Base-by-base conservation (phyloP, 768 basidiomycete species). In the Termitomyces eurrhizus region DNA sequence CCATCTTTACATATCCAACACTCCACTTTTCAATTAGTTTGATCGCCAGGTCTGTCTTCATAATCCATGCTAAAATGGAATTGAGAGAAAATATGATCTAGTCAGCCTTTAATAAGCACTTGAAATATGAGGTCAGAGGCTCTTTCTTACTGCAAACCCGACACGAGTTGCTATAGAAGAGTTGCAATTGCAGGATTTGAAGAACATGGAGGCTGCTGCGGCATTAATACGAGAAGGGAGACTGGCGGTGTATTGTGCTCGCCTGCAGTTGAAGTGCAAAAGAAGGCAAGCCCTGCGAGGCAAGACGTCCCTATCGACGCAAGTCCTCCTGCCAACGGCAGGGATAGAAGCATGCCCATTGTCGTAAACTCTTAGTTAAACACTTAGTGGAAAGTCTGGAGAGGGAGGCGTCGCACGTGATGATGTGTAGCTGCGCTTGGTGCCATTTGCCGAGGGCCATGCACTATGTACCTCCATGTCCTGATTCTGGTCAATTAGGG, bases 111-210 rank as follows among this genome's bases (percentile, higher is more conserved):
- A 37, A 58, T 35, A 46, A 36, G 7, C 16, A 48, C 18, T 36
- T 36, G 1, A 7, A 11, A 16, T 9, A 14, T 24, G 13, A 26
- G n/a, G 5, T 18, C 12, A 7, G 4, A 13, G 13, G 41, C 29
- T 2, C 36, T 21, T 26, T 72, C 89, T 61, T 71, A 93, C 94
- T 16, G 93, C 94, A 74, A 95, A 97, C 37, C 95, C 95, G 59
- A 98, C 89, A 69, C 95, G 89, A 48, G 95, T 98, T 0, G 97
- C 97, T 66, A 99, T 98, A 0, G 94, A 96, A 9, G 94, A 96
- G 72, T 98, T 98, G 77, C 97, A 99, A 72, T 98, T 98, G 75
- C 96, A 99, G 36, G 92, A 94, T 80, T 97, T 98, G 83, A 88
- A 95, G 78, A 97, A 93, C 85, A 96, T 94, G 39, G 92, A 94